phyloP scores from a whole-genome alignment of 495 filamentous ascomycete species.

The Hypomontagnella monticulosa region DNA sequence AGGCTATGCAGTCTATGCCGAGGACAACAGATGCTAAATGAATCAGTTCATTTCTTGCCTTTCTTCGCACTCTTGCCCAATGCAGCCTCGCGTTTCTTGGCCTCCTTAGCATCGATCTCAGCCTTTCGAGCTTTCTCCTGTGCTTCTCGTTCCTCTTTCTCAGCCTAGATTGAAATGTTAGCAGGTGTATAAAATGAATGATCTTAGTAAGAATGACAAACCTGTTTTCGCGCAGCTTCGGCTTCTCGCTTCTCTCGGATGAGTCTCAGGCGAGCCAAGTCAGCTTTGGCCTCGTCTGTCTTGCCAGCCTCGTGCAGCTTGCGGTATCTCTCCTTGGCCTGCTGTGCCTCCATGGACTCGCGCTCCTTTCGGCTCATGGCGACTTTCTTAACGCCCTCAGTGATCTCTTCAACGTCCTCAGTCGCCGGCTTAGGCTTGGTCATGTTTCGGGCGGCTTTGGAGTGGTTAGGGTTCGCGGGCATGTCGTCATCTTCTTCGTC shows the following conservation, averaged over 20 bases:
- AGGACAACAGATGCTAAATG: conserved; percentile 12
- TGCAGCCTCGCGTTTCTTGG: conserved; percentile 73
- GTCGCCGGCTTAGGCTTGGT: conserved; percentile 53
- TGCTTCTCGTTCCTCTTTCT: conserved; percentile 78
- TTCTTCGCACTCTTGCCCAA: conserved; percentile 53
- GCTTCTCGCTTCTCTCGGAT: conserved; percentile 88
- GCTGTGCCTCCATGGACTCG: conserved; percentile 86
- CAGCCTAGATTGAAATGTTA: conserved; percentile 54
- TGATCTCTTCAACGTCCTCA: conserved; percentile 56
- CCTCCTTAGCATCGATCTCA: conserved; percentile 62
- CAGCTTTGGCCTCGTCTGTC: conserved; percentile 95
- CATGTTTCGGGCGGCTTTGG: conserved; percentile 69
- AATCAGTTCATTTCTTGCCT: conserved; percentile 39
- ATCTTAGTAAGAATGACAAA: conserved; percentile 37
- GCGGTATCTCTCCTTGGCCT: conserved; percentile 88
- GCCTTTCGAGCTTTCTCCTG: conserved; percentile 61
- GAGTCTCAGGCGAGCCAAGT: conserved; percentile 81
- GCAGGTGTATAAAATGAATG: neutral
- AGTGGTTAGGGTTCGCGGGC: conserved; percentile 92
- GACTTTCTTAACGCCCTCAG: conserved; percentile 59
- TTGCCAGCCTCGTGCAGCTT: conserved; percentile 96
- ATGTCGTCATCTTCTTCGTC: conserved; percentile 71
- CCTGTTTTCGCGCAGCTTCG: conserved; percentile 71
- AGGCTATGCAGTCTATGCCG: conserved; percentile 18
- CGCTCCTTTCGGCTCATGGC: conserved; percentile 77